These are phyloP conservation scores for Phytophthora europaea DNA, from an alignment of 352 stramenopile species.

Conservation along the genomic window DNA sequence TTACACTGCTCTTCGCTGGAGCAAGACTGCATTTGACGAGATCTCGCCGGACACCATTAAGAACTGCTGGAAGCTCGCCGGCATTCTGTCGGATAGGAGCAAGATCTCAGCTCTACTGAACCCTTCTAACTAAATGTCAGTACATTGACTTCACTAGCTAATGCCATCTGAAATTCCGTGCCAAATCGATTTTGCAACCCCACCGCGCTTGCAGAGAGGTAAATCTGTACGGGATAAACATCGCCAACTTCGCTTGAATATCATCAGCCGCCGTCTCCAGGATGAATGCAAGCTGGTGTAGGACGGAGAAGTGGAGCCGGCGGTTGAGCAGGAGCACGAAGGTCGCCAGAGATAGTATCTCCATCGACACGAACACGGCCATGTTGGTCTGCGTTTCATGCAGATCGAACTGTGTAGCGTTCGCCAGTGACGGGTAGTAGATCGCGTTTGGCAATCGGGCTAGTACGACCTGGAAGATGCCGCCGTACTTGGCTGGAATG, in stretches of 20 bases:
- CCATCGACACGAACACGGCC: constrained; percentile 23
- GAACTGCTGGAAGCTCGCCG: no score
- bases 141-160: no score
- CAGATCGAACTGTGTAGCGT: constrained; percentile 2
- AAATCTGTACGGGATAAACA: constrained; percentile 40
- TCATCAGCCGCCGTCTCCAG: constrained; percentile 35
- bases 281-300: constrained; percentile 42
- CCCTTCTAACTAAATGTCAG: no score
- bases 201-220: no score
- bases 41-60: no score
- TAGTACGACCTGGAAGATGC: constrained; percentile 27
- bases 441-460: constrained; percentile 16
- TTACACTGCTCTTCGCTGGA: no score
- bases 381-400: constrained; percentile 25
- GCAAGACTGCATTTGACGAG: no score
- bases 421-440: constrained; percentile 20
- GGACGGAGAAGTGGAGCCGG: constrained; percentile 26
- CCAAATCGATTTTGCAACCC: no score
- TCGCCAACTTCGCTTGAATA: constrained; percentile 35
- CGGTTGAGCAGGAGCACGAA: constrained; percentile 22
- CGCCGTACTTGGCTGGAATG: constrained; percentile 34
- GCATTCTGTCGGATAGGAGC: no score
- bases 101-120: no score
- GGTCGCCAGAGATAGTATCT: constrained; percentile 18
- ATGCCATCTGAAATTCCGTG: no score